A percentile compares a stretch with the other conserved stretches of the same genome.
Conservation (phyloP, 116 monocot genomes). For the Thalassia testudinum region DNA sequence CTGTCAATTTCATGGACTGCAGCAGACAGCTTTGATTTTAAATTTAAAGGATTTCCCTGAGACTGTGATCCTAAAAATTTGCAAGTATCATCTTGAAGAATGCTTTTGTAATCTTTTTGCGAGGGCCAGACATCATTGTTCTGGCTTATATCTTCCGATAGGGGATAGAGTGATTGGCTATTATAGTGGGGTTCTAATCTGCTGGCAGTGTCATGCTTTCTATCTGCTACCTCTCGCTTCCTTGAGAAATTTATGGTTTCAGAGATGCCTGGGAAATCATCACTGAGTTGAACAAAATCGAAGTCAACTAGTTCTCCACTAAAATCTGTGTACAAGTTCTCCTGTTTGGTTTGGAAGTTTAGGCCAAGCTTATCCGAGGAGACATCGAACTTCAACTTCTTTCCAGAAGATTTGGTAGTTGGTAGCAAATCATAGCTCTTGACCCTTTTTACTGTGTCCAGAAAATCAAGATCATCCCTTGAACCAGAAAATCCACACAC, state of each 20-base stretch:
- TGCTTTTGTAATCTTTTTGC: slow-evolving; percentile 5
- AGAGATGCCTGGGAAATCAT: slow-evolving; percentile 7
- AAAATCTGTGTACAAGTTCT: slow-evolving; percentile 1
- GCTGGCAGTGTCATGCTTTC: background rate
- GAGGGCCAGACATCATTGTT: slow-evolving; percentile 13
- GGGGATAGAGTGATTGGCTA: slow-evolving; percentile 21
- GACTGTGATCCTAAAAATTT: background rate
- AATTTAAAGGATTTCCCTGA: slow-evolving; percentile 2
- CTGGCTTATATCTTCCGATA: slow-evolving; percentile 27
- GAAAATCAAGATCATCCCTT: no score
- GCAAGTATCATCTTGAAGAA: background rate
- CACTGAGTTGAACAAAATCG: slow-evolving; percentile 10
- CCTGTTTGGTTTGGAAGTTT: background rate
- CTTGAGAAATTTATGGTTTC: slow-evolving; percentile 13
- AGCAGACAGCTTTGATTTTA: slow-evolving; percentile 6
- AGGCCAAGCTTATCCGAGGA: no score
- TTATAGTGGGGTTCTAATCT: slow-evolving; percentile 8
- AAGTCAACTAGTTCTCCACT: slow-evolving; percentile 18
- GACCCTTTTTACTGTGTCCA: no score
- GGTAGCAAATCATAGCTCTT: no score
- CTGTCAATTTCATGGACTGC: no score
- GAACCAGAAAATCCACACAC: no score
- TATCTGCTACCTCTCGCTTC: background rate
- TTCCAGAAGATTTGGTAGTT: no score
- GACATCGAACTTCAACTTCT: no score